Conservation (phyloP, 2,329 filamentous ascomycete species). For the Chalaropsis ovoidea region DNA sequence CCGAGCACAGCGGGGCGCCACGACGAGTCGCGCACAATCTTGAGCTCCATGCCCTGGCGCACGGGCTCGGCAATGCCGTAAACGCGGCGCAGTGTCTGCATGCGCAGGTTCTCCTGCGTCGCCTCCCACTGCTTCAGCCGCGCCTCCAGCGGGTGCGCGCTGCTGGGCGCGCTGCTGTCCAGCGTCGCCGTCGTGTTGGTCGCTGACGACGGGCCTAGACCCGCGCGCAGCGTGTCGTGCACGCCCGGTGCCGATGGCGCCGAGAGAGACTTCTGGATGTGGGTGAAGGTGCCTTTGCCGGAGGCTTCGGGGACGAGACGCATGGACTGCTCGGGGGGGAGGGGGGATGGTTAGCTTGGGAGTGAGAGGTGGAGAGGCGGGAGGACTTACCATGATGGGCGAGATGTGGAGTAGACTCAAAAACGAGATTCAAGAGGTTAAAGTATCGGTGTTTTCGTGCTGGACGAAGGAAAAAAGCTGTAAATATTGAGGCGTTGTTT, state of each 20-base stretch:
- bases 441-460: background rate
- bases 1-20: slow-evolving; percentile 67
- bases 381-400: slow-evolving; percentile 20
- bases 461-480: background rate
- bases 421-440: background rate
- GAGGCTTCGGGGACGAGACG: slow-evolving; percentile 68
- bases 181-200: slow-evolving; percentile 37
- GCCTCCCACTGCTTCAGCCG: slow-evolving; percentile 83
- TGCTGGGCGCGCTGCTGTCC: slow-evolving; percentile 39
- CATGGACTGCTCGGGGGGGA: slow-evolving; percentile 54
- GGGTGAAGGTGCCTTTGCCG: slow-evolving; percentile 56
- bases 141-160: slow-evolving; percentile 77
- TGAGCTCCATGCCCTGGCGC: slow-evolving; percentile 86
- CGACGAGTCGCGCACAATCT: slow-evolving; percentile 69
- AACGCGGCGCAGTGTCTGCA: slow-evolving; percentile 74
- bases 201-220: slow-evolving; percentile 56
- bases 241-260: slow-evolving; percentile 88
- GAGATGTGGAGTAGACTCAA: background rate
- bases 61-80: slow-evolving; percentile 92
- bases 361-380: background rate
- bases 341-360: slow-evolving; percentile 26
- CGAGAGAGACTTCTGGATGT: slow-evolving; percentile 50
- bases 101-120: slow-evolving; percentile 78
- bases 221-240: slow-evolving; percentile 83
- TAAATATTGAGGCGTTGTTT: background rate